Evolutionary conservation across 1,284 basidiomycete genomes (phyloP).

Genomic region (Ganoderma sinense): DNA sequence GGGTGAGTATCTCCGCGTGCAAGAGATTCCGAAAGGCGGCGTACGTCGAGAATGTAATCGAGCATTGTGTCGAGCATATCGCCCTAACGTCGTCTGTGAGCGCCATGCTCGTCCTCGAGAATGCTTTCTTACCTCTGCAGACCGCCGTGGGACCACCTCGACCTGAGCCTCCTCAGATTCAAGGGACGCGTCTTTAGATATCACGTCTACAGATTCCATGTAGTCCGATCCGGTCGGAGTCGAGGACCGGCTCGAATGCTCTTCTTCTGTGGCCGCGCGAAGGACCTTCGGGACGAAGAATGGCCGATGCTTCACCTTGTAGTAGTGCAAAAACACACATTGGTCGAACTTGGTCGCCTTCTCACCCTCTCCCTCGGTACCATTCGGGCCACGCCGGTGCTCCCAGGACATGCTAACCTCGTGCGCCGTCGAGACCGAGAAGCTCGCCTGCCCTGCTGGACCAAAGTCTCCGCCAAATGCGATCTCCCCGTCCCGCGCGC

Average conservation of each 20-base stretch:
- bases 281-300: slow-evolving; percentile 11
- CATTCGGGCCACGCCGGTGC: slow-evolving; percentile 13
- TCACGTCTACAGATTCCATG: neutral
- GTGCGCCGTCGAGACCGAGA: slow-evolving; percentile 14
- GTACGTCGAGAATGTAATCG: slow-evolving; percentile 4
- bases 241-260: neutral
- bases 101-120: neutral
- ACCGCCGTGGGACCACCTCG: neutral
- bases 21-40: neutral
- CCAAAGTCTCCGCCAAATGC: slow-evolving; percentile 22
- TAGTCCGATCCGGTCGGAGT: neutral
- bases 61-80: neutral
- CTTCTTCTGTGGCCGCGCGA: slow-evolving; percentile 1
- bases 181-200: neutral
- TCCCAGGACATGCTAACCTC: slow-evolving; percentile 11
- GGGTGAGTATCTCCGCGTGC: neutral
- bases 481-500: slow-evolving; percentile 23
- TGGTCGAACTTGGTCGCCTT: slow-evolving; percentile 10
- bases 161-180: too few relatives aligned
- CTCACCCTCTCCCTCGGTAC: neutral
- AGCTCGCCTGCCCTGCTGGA: slow-evolving; percentile 14
- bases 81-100: neutral
- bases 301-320: slow-evolving; percentile 16
- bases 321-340: slow-evolving; percentile 17
- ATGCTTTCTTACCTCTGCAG: neutral